Percentiles rank a stretch among this genome's conserved stretches.
Evolutionary conservation across 805 yeast species (phyloP).

Genomic region (Lipomyces lipofer): DNA sequence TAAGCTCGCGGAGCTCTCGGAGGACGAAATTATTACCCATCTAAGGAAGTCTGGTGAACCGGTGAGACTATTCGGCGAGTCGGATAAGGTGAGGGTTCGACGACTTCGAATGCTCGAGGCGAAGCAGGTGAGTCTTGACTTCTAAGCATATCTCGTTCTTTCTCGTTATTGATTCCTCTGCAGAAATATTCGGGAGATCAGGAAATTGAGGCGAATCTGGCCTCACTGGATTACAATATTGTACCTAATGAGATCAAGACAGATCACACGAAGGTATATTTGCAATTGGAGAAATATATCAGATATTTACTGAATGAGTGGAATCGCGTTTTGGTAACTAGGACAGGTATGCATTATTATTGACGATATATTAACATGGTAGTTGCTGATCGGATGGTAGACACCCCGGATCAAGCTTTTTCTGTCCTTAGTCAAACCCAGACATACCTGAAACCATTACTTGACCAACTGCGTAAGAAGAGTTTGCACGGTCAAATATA

Average conservation of each 20-base stretch:
- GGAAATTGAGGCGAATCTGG: slow-evolving; percentile 32
- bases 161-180: background rate
- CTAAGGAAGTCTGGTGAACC: slow-evolving; percentile 36
- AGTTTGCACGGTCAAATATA: slow-evolving; percentile 46
- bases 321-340: slow-evolving; percentile 43
- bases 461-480: slow-evolving; percentile 54
- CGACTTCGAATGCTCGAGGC: slow-evolving; percentile 31
- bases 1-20: slow-evolving; percentile 22
- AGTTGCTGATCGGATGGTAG: background rate
- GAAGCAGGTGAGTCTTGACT: background rate
- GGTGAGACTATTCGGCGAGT: slow-evolving; percentile 32
- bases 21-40: slow-evolving; percentile 36
- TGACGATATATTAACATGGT: background rate
- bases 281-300: slow-evolving; percentile 52
- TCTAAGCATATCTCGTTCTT: background rate
- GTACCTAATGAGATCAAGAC: slow-evolving; percentile 42
- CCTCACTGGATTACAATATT: slow-evolving; percentile 36
- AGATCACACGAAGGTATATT: slow-evolving; percentile 39
- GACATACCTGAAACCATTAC: slow-evolving; percentile 50
- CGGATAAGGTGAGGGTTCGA: slow-evolving; percentile 24
- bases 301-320: slow-evolving; percentile 49
- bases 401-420: slow-evolving; percentile 32
- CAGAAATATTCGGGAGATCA: slow-evolving; percentile 12
- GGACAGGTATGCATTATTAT: slow-evolving; percentile 35
- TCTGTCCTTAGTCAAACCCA: slow-evolving; percentile 50